A percentile compares a stretch with the other conserved stretches of the same genome.
phyloP scores from a whole-genome alignment of 805 yeast species.

The Barnettozyma salicaria region DNA sequence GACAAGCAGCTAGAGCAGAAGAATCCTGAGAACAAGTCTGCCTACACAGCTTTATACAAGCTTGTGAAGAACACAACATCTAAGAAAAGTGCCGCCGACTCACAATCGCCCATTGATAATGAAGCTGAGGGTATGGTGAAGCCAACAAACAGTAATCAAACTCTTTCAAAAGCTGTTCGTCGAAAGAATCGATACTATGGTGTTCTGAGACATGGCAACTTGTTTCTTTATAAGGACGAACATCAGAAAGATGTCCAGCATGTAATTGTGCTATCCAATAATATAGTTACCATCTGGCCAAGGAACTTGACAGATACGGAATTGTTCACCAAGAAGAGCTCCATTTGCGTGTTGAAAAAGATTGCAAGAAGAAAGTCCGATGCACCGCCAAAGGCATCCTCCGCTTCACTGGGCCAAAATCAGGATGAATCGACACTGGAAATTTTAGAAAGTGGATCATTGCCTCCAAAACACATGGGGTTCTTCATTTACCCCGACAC shows the following conservation, averaged over 20 bases:
- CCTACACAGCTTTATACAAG: slow-evolving; percentile 56
- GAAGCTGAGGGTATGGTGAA: slow-evolving; percentile 5
- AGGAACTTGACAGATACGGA: slow-evolving; percentile 65
- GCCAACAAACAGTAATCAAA: slow-evolving; percentile 10
- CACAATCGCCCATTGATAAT: slow-evolving; percentile 7
- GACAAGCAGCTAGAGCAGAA: slow-evolving; percentile 29
- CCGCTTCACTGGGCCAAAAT: slow-evolving; percentile 19
- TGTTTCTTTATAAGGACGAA: slow-evolving; percentile 77
- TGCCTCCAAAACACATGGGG: slow-evolving; percentile 29
- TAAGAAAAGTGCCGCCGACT: slow-evolving; percentile 11
- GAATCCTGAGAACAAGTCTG: slow-evolving; percentile 36
- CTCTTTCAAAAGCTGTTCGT: slow-evolving; percentile 32
- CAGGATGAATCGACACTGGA: slow-evolving; percentile 19
- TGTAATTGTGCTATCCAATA: slow-evolving; percentile 69
- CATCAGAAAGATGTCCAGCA: slow-evolving; percentile 60
- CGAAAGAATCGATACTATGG: slow-evolving; percentile 61
- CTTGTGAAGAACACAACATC: slow-evolving; percentile 36
- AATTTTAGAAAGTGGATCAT: slow-evolving; percentile 19
- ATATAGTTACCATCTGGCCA: slow-evolving; percentile 83
- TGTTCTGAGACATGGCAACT: slow-evolving; percentile 77
- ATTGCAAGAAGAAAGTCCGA: slow-evolving; percentile 28
- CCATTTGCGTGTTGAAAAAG: slow-evolving; percentile 64
- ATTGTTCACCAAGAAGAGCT: slow-evolving; percentile 71
- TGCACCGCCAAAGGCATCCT: slow-evolving; percentile 31
- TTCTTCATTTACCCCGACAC: slow-evolving; percentile 70